Evolutionary conservation across 768 basidiomycete genomes (phyloP), one percentile per base, ranked within the genome.

Genomic region (Lyophyllum decastes): DNA sequence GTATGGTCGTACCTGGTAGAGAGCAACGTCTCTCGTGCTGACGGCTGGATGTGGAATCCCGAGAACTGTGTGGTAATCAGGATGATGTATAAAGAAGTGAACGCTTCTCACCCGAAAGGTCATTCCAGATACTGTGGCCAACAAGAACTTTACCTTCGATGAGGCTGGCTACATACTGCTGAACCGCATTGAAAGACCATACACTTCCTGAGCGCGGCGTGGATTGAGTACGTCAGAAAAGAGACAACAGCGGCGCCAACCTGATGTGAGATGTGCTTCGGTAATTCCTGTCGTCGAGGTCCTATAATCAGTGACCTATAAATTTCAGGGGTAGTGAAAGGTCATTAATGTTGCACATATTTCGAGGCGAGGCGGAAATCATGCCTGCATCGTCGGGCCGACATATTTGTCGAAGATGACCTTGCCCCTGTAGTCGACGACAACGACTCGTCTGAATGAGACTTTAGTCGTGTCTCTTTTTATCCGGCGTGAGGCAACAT

Each of bases 11-110:
- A 81, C 82, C 71, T 77, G 82, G 71, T 91, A 94, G 30, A 94
- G 73, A 3, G 86, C 91, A 52, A 92, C 89, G 67, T 94, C 92
- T 50, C 92, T 83, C 12, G 92, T 93, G 49, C 79, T 77, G 8
- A 88, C 86, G 16, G 90, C 90, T 33, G 87, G 82, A 71, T 92
- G 90, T 16, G 90, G 88, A 58, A 92, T 86, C 17, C 90, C 91
- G 52, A 93, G 80, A 17, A 93, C 90, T 90, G 64, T 26, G 59
- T 38, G 40, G 34, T 35, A 27, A 47, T 61, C 45, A 61, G 34
- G 40, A 57, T 49, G 8, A 24, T n/a, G 27, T 22, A 34, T 34
- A 49, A 60, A 61, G 52, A 59, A 60, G 55, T 62, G 34, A 66
- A 24, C 16, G 10, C 1, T 34, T 14, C 74, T 51, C 70, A 89